phyloP scores from a whole-genome alignment of 306 rosid species.

The Morella rubra region DNA sequence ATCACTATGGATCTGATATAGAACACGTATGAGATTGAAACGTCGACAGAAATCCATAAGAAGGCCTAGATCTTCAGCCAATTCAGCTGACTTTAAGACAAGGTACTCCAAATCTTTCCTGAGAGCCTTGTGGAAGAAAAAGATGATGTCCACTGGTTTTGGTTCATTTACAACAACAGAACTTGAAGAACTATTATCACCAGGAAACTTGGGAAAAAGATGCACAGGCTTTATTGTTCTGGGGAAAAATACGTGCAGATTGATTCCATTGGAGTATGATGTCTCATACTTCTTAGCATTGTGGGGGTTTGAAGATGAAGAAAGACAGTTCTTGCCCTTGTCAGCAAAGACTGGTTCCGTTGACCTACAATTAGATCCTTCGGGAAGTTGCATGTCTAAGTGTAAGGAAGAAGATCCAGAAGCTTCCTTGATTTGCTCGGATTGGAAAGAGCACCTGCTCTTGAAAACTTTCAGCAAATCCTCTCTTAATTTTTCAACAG shows the following conservation, averaged over 20 bases:
- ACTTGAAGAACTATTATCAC: constrained; percentile 30
- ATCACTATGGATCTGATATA: constrained; percentile 78
- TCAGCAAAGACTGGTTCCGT: constrained; percentile 18
- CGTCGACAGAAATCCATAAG: constrained; percentile 58
- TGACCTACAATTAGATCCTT: constrained; percentile 22
- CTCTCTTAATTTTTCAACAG: constrained; percentile 58
- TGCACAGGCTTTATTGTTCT: constrained; percentile 44
- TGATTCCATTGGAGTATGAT: constrained; percentile 64
- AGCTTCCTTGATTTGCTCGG: constrained; percentile 49
- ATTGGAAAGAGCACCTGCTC: constrained; percentile 49
- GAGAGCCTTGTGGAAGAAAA: constrained; percentile 90
- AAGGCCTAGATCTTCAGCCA: constrained; percentile 54
- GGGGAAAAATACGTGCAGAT: constrained; percentile 66
- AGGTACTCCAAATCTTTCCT: constrained; percentile 88
- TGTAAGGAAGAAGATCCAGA: constrained; percentile 45
- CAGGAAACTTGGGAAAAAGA: constrained; percentile 42
- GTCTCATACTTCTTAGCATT: constrained; percentile 45
- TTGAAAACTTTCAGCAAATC: constrained; percentile 69
- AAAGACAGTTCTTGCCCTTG: constrained; percentile 37
- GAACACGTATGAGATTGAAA: constrained; percentile 60
- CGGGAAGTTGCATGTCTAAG: constrained; percentile 33
- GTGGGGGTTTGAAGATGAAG: constrained; percentile 44
- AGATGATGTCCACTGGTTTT: constrained; percentile 75
- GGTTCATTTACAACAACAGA: constrained; percentile 50
- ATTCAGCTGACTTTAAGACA: constrained; percentile 69